These are phyloP conservation scores for Fusarium equiseti DNA, from an alignment of 2,329 filamentous ascomycete genomes.

Conservation along the genomic window DNA sequence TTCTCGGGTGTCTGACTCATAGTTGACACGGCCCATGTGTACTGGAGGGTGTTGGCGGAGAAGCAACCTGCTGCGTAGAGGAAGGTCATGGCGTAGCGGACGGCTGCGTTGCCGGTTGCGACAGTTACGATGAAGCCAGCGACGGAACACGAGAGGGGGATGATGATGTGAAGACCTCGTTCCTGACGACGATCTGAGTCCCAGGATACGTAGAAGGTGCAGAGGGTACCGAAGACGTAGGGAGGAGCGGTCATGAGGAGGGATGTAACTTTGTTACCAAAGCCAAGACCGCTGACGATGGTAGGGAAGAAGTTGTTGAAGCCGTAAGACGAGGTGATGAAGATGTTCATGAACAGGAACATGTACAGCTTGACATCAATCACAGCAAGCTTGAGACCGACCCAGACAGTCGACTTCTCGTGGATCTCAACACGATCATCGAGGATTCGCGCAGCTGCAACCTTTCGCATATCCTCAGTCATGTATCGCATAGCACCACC, in stretches of 20 bases:
- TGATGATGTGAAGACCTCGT: conserved; percentile 69
- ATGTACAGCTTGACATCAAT: conserved; percentile 40
- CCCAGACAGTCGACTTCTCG: conserved; percentile 32
- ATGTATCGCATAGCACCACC: conserved; percentile 33
- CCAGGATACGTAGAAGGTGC: conserved; percentile 69
- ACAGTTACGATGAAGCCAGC: conserved; percentile 70
- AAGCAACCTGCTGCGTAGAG: conserved; percentile 40
- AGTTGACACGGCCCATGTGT: conserved; percentile 52
- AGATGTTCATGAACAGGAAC: conserved; percentile 41
- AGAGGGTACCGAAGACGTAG: conserved; percentile 67
- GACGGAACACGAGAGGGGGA: conserved; percentile 67
- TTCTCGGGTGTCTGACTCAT: conserved; percentile 55
- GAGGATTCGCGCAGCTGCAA: conserved; percentile 29
- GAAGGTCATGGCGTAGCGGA: conserved; percentile 44
- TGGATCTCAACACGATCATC: conserved; percentile 34
- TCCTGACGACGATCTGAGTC: conserved; percentile 72
- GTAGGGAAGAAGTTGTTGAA: conserved; percentile 56
- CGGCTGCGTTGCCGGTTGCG: conserved; percentile 57
- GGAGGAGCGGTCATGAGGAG: conserved; percentile 69
- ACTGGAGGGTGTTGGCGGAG: conserved; percentile 52
- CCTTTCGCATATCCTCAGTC: conserved; percentile 35
- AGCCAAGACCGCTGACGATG: conserved; percentile 69
- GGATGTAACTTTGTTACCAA: conserved; percentile 62
- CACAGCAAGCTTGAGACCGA: conserved; percentile 37
- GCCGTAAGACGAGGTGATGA: conserved; percentile 45